phyloP scores from a whole-genome alignment of 1,139 yeast genomes.

The Citeromyces hawaiiensis region DNA sequence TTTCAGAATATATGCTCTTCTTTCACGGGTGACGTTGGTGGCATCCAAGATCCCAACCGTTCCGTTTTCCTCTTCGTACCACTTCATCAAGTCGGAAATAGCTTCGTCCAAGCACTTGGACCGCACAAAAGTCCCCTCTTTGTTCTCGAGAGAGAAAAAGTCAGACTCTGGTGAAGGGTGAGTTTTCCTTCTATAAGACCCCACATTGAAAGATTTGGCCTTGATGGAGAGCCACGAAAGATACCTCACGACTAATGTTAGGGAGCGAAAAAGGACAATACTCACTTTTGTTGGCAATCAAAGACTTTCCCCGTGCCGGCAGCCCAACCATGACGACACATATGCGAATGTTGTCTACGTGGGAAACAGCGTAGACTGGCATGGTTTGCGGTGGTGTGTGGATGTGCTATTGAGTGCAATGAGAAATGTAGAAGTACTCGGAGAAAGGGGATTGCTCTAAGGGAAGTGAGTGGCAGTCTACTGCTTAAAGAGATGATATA shows the following conservation, averaged over 20 bases:
- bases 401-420: too few species aligned
- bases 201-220: constrained; percentile 84
- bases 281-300: constrained; percentile 54
- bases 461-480: too few species aligned
- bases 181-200: constrained; percentile 61
- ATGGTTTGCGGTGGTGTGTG: constrained; percentile 16
- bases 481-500: too few species aligned
- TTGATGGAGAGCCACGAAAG: constrained; percentile 83
- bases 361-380: constrained; percentile 69
- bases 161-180: constrained; percentile 51
- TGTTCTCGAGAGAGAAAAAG: constrained; percentile 63
- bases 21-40: constrained; percentile 59
- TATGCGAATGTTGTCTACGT: constrained; percentile 55
- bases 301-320: constrained; percentile 69
- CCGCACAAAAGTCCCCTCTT: constrained; percentile 48
- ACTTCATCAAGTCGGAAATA: constrained; percentile 69
- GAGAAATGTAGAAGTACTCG: too few species aligned
- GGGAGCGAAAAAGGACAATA: constrained; percentile 14
- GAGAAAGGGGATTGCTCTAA: too few species aligned
- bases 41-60: constrained; percentile 91
- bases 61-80: constrained; percentile 75
- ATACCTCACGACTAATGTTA: constrained; percentile 52
- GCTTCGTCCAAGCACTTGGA: constrained; percentile 63
- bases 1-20: constrained; percentile 55
- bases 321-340: constrained; percentile 71